phyloP scores from a whole-genome alignment of 192 early-diverging fungal species.

The Jimgerdemannia lactiflua region DNA sequence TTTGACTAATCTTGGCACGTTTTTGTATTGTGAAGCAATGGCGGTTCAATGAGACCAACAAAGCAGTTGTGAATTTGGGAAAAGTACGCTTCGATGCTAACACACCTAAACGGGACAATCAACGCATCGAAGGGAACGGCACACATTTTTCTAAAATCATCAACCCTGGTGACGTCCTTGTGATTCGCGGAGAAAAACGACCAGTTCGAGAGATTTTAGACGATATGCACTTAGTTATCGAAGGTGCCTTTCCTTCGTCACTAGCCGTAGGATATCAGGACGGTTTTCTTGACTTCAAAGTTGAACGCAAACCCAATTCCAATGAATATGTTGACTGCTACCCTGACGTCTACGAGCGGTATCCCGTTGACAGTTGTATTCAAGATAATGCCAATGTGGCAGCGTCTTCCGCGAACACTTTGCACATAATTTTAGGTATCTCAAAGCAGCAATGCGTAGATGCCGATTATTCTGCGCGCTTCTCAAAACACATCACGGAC shows the following conservation, averaged over 20 bases:
- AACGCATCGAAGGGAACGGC: not conserved
- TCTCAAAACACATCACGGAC: not conserved
- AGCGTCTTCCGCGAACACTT: not conserved
- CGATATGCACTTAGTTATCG: constrained; percentile 1
- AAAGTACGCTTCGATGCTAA: not conserved
- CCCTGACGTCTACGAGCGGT: not conserved
- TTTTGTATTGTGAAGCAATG: not conserved
- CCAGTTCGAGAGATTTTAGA: not conserved
- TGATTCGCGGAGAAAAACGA: constrained; percentile 7
- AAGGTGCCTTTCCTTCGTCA: not conserved
- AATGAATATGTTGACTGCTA: not conserved
- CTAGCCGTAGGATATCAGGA: not conserved
- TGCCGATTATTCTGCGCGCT: not conserved
- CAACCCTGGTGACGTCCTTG: constrained; percentile 1
- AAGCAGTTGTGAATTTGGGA: not conserved
- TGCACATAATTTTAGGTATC: not conserved
- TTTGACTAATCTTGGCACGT: not conserved
- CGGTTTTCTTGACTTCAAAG: not conserved
- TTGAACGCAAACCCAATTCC: not conserved
- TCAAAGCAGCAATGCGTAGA: not conserved
- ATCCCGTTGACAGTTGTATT: not conserved
- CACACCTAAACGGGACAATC: not conserved
- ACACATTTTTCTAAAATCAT: constrained; percentile 9
- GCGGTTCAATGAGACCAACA: not conserved
- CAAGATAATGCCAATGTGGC: not conserved